Evolutionary conservation across 306 rosid genomes (phyloP), one percentile per base, ranked within the genome.

Genomic region (Rubus parviflorus): DNA sequence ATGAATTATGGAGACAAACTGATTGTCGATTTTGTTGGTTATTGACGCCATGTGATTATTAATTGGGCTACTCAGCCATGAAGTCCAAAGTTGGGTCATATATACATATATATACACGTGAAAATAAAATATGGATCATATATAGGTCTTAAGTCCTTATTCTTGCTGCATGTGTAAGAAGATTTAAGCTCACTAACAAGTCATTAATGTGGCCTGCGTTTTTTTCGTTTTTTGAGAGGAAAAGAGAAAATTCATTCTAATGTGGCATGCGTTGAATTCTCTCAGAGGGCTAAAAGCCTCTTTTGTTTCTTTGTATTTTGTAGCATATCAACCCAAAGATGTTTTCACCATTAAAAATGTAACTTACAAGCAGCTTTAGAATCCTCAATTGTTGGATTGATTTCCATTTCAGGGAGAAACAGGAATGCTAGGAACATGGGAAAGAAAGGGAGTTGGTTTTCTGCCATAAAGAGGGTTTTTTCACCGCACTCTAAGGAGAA

Each of bases 381-480:
- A 17, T 72, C 13, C 81, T 63, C 73, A 65, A 76, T 22, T 61
- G 73, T 65, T 75, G 73, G 42, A 77, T 76, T 78, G 20, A 17
- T 64, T 74, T 68, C 30, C 57, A 60, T 35, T 85, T 61, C 86
- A 89, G 97, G 87, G 80, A 81, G 81, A 84, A 56, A 87, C 73
- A 83, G 90, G 84, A 88, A 95, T 95, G 97, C 95, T 88, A 80
- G 88, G 90, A 84, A 79, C 80, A 94, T 95, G 99, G 97, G 99
- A 81, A 95, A 89, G 92, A 92, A 86, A 49, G 97, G 99, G 76
- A 85, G 94, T 83, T 95, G 99, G 97, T 88, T 95, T 89, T 84
- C 97, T 75, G 96, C 97, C 72, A 89, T 95, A 81, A 95, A 91
- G 86, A 90, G 92, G 73, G 96, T 86, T 75, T 92, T 95, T 81